These are phyloP conservation scores for barrel medic (Medicago truncatula) DNA, from an alignment of 306 rosid genomes.

Conservation along the genomic window DNA sequence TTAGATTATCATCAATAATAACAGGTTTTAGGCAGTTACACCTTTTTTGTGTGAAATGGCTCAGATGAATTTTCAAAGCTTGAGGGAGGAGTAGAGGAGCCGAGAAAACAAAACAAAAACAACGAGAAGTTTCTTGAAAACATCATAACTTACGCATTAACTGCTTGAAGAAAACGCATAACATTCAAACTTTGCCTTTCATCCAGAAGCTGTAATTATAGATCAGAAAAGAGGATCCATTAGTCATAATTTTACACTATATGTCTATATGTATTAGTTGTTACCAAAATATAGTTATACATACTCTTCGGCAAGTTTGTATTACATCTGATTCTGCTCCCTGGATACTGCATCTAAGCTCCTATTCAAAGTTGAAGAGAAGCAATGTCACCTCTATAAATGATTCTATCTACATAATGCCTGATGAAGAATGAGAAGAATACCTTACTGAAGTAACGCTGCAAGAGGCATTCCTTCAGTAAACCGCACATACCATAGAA, in stretches of 20 bases:
- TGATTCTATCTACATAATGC: not conserved
- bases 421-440: conserved; percentile 21
- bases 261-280: conserved; percentile 3
- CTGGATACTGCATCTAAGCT: conserved; percentile 71
- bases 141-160: conserved; percentile 61
- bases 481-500: conserved; percentile 86
- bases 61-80: not conserved
- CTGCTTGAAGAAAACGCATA: conserved; percentile 84
- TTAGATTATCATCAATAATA: not conserved
- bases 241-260: too few relatives aligned
- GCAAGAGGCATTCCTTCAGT: conserved; percentile 86
- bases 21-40: conserved; percentile 1
- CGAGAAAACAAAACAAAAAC: not conserved
- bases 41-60: not conserved
- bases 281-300: conserved; percentile 42
- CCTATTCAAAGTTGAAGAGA: conserved; percentile 48
- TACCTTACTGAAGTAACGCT: conserved; percentile 90
- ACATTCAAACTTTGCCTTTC: conserved; percentile 87
- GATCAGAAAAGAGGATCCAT: conserved; percentile 24
- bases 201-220: conserved; percentile 69
- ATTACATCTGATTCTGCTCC: conserved; percentile 67
- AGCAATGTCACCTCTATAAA: conserved; percentile 28
- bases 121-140: not conserved
- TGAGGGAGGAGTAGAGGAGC: not conserved
- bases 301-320: conserved; percentile 77